Evolutionary conservation across 148 eudicot genomes (phyloP).

Genomic region (Selenicereus undatus): DNA sequence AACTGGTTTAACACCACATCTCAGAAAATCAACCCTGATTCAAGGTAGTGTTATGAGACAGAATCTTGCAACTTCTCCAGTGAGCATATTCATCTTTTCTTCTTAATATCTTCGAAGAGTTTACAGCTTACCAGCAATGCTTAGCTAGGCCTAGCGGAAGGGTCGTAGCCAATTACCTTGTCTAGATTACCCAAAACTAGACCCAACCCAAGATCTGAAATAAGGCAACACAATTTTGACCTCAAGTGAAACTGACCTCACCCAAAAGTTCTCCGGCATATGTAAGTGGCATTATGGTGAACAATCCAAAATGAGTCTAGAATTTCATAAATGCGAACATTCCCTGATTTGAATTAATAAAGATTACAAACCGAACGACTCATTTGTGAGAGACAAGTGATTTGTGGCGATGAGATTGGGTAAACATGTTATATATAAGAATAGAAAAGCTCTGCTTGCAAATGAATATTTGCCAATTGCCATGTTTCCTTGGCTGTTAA

Average conservation of each 20-base stretch:
- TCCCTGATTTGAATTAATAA: background rate
- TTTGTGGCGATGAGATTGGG: background rate
- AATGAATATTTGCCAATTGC: background rate
- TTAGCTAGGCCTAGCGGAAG: too few species aligned
- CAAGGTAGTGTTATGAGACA: conserved; percentile 54
- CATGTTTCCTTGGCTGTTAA: background rate
- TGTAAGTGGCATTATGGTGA: too few species aligned
- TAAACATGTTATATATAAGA: background rate
- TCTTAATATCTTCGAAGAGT: too few species aligned
- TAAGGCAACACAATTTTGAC: too few species aligned
- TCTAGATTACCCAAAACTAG: too few species aligned
- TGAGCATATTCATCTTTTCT: too few species aligned
- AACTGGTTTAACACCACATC: conserved; percentile 69
- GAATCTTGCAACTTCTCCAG: background rate
- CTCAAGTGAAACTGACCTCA: too few species aligned
- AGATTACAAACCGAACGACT: background rate
- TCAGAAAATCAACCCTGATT: conserved; percentile 60
- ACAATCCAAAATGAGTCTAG: too few species aligned
- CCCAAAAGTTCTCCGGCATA: too few species aligned
- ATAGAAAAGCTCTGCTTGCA: background rate
- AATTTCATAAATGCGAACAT: background rate
- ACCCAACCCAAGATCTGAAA: too few species aligned
- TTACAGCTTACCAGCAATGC: too few species aligned
- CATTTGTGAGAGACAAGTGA: background rate
- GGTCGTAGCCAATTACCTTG: too few species aligned